Conservation (phyloP, 1,284 basidiomycete genomes). For the Fomitopsis schrenkii region DNA sequence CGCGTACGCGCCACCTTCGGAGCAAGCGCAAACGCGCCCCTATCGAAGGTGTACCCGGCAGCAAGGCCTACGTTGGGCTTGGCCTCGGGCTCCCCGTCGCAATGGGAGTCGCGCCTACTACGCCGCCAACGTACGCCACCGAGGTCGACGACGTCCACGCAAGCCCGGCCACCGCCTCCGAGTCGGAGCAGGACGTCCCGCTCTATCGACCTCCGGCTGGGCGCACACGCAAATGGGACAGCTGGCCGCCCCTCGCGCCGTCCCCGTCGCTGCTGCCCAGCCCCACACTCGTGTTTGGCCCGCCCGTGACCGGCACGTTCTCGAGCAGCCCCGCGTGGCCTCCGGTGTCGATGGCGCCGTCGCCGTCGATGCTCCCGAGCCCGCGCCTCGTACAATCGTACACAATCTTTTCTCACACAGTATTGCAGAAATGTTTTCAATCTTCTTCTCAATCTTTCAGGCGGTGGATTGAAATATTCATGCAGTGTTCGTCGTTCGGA, state of each 20-base stretch:
- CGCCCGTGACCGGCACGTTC: not conserved
- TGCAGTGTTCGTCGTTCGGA: not conserved
- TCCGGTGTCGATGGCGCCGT: not conserved
- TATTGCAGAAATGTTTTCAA: too few species aligned
- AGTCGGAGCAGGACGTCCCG: not conserved
- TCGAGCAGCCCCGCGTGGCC: not conserved
- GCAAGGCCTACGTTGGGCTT: not conserved
- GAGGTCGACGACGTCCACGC: not conserved
- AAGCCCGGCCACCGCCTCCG: not conserved
- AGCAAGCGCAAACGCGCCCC: not conserved
- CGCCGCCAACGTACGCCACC: not conserved
- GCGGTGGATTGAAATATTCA: not conserved
- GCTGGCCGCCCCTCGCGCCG: conserved; percentile 1
- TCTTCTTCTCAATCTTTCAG: too few species aligned
- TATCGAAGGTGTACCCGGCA: not conserved
- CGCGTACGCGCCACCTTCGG: not conserved
- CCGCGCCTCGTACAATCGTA: not conserved
- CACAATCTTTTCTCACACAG: too few species aligned
- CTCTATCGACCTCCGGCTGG: not conserved
- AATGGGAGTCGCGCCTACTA: not conserved
- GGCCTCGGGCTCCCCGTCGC: not conserved
- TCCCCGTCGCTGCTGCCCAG: not conserved
- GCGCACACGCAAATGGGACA: not conserved
- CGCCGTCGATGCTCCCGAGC: not conserved
- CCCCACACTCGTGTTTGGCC: not conserved